phyloP scores from a whole-genome alignment of 2,329 filamentous ascomycete genomes.

The Trichoderma semiorbis region DNA sequence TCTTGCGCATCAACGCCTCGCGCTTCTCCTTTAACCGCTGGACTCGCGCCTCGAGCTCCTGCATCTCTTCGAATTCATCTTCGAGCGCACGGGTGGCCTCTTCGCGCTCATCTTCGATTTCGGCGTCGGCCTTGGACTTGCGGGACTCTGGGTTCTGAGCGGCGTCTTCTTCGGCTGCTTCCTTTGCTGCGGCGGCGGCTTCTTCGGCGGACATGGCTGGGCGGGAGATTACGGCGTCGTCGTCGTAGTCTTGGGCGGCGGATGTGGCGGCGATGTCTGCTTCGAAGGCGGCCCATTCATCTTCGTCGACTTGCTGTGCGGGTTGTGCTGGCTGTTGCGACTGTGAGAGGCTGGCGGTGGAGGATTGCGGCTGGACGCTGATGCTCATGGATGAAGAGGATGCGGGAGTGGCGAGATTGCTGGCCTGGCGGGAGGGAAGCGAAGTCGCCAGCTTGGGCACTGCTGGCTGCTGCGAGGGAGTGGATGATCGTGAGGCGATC shows the following conservation, averaged over 20 bases:
- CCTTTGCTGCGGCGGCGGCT: slow-evolving; percentile 52
- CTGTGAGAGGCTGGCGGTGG: slow-evolving; percentile 16
- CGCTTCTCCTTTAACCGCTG: slow-evolving; percentile 65
- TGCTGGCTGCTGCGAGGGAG: slow-evolving; percentile 40
- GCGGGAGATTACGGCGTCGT: slow-evolving; percentile 62
- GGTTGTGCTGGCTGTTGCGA: slow-evolving; percentile 4
- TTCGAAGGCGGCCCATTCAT: slow-evolving; percentile 85
- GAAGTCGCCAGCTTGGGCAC: slow-evolving; percentile 22
- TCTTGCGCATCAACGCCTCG: slow-evolving; percentile 54
- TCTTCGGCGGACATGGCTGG: slow-evolving; percentile 65
- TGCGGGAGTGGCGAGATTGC: slow-evolving; percentile 19
- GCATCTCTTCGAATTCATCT: slow-evolving; percentile 80
- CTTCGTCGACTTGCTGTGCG: slow-evolving; percentile 55
- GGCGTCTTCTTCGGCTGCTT: slow-evolving; percentile 39
- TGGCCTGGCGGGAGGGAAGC: slow-evolving; percentile 31
- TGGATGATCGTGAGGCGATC: slow-evolving; percentile 62
- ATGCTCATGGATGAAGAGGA: slow-evolving; percentile 11
- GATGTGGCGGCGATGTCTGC: slow-evolving; percentile 64
- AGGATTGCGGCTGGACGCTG: neutral
- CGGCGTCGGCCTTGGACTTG: slow-evolving; percentile 52
- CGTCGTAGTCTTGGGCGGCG: slow-evolving; percentile 34
- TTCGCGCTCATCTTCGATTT: slow-evolving; percentile 66
- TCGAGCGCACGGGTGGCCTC: slow-evolving; percentile 71
- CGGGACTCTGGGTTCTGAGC: slow-evolving; percentile 36
- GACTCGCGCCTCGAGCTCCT: slow-evolving; percentile 70